Evolutionary conservation across 1,139 yeast species (phyloP).

Genomic region (Hemisphaericaspora subhashii): DNA sequence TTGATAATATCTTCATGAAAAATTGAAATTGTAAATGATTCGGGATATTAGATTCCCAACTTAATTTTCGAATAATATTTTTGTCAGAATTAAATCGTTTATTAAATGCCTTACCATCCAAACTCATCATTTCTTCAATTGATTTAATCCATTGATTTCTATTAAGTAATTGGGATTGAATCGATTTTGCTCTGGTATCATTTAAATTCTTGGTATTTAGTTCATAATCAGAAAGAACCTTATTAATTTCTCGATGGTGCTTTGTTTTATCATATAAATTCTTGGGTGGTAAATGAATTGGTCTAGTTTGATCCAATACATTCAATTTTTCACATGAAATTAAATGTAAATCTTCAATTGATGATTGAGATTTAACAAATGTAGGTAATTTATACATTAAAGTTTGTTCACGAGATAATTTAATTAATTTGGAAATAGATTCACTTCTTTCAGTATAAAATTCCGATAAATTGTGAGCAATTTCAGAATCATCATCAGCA

Average conservation of each 20-base stretch:
- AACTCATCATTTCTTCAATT: conserved; percentile 18
- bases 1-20: conserved; percentile 26
- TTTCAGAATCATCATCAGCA: conserved; percentile 30
- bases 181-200: conserved; percentile 23
- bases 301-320: conserved; percentile 44
- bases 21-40: conserved; percentile 27
- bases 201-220: conserved; percentile 21
- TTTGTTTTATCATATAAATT: conserved; percentile 32
- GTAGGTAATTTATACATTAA: conserved; percentile 41
- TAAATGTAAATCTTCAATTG: conserved; percentile 42
- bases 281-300: conserved; percentile 49
- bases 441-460: conserved; percentile 40
- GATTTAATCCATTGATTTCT: conserved; percentile 31
- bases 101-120: conserved; percentile 23
- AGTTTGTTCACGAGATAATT: conserved; percentile 34
- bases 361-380: conserved; percentile 40
- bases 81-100: conserved; percentile 32
- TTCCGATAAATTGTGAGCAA: conserved; percentile 36
- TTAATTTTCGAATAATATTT: conserved; percentile 31
- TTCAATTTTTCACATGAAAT: conserved; percentile 44
- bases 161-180: conserved; percentile 19
- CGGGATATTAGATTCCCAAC: conserved; percentile 43
- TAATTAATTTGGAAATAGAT: conserved; percentile 34
- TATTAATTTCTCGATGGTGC: conserved; percentile 41
- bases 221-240: conserved; percentile 34